These are phyloP conservation scores for Leucocoprinus birnbaumii DNA, from an alignment of 768 basidiomycete species.

Conservation along the genomic window DNA sequence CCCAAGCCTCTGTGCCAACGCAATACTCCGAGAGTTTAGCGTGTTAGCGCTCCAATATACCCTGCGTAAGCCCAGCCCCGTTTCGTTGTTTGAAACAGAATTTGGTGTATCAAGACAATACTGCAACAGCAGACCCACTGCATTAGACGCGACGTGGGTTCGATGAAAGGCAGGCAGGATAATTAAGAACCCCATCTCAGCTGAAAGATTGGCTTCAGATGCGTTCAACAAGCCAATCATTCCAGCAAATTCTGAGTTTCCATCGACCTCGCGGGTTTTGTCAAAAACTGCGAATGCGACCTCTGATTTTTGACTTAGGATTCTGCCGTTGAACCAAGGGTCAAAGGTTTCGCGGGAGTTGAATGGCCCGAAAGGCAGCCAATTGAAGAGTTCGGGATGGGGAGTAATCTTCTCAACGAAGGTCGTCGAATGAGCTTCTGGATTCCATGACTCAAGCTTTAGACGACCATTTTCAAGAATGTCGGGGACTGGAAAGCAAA, in stretches of 20 bases:
- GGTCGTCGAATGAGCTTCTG: constrained; percentile 33
- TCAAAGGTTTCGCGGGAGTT: constrained; percentile 31
- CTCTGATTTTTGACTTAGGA: constrained; percentile 29
- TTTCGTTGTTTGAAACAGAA: constrained; percentile 2
- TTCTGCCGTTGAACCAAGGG: constrained; percentile 29
- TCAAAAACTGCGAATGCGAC: constrained; percentile 55
- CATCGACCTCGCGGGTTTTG: constrained; percentile 29
- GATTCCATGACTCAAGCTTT: constrained; percentile 38
- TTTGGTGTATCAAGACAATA: constrained; percentile 39
- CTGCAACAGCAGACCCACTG: constrained; percentile 47
- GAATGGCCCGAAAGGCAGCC: constrained; percentile 53
- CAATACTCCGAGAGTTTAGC: constrained; percentile 44
- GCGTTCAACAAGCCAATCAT: constrained; percentile 49
- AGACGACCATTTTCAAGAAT: constrained; percentile 43
- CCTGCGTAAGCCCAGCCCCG: constrained; percentile 53
- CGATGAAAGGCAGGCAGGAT: constrained; percentile 57
- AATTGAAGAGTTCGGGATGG: constrained; percentile 40
- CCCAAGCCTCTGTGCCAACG: constrained; percentile 55
- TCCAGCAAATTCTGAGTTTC: constrained; percentile 41
- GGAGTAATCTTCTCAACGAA: constrained; percentile 40
- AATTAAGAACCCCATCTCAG: constrained; percentile 55
- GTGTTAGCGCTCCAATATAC: constrained; percentile 60
- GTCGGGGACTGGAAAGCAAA: constrained; percentile 46
- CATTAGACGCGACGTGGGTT: constrained; percentile 60
- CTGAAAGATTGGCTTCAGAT: constrained; percentile 34